phyloP scores from a whole-genome alignment of 2,329 filamentous ascomycete genomes.

The Eutypa lata region DNA sequence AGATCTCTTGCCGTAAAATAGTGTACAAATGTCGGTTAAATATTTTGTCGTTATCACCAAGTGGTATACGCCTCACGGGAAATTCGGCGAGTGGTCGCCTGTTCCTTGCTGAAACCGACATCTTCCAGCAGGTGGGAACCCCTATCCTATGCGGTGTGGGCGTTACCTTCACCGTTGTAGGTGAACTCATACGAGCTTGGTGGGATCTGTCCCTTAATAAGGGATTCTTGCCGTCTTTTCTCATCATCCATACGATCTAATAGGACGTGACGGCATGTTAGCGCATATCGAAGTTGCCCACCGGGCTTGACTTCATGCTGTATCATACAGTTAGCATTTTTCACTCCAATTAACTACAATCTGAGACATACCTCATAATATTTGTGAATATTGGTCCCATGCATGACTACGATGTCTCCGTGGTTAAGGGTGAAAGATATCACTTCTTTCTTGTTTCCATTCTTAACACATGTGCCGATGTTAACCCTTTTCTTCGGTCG shows the following conservation, averaged over 20 bases:
- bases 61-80: too few species aligned
- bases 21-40: too few species aligned
- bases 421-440: slow-evolving; percentile 49
- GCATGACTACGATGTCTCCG: slow-evolving; percentile 64
- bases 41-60: too few species aligned
- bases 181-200: slow-evolving; percentile 6
- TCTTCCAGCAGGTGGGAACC: too few species aligned
- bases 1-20: too few species aligned
- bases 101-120: too few species aligned
- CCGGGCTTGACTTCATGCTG: slow-evolving; percentile 50
- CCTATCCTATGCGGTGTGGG: too few species aligned
- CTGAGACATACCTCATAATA: slow-evolving; percentile 48
- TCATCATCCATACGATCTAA: slow-evolving; percentile 35
- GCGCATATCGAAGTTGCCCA: slow-evolving; percentile 51
- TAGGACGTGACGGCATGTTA: slow-evolving; percentile 53
- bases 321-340: slow-evolving; percentile 14
- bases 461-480: slow-evolving; percentile 2
- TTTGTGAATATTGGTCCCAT: slow-evolving; percentile 56
- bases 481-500: slow-evolving; percentile 44
- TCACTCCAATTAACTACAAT: neutral
- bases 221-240: slow-evolving; percentile 22
- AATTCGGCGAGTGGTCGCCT: too few species aligned
- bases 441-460: slow-evolving; percentile 25
- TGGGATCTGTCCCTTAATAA: slow-evolving; percentile 32
- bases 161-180: neutral